Evolutionary conservation across 2,329 filamentous ascomycete genomes (phyloP), one percentile per base, ranked within the genome.

Genomic region (Colletotrichum orchidophilum): DNA sequence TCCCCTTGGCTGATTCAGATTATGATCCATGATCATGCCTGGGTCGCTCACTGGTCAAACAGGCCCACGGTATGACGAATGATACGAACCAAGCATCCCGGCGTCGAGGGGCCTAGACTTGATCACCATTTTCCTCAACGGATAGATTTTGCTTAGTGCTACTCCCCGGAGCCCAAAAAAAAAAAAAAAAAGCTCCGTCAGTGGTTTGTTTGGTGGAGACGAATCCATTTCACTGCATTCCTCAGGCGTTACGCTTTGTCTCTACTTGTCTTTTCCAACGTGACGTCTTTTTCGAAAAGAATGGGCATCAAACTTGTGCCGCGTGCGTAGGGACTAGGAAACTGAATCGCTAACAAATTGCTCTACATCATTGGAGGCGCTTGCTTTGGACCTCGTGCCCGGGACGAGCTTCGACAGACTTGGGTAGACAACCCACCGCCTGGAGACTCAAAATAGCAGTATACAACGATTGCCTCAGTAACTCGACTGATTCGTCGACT

Each of bases 181-280:
- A 61, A 33, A 66, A 24, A 50, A 58, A 24, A 46, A 70, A 61
- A 58, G 50, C 58, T 63, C 68, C 68, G 63, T 57, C 39, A 54
- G 64, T 27, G 58, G 64, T 53, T 71, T 71, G 59, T 69, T 71
- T 68, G 64, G 69, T 55, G 58, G 64, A 24, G 65, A 63, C 53
- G 58, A 69, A 53, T 49, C 64, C 64, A 49, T 63, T 27, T 59
- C 42, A 33, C 58, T 31, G 58, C 69, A 62, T 68, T 69, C 53
- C 69, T 69, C 64, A 54, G 59, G 69, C 69, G 69, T 68, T 71
- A 71, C 69, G 69, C 69, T 39, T 68, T 59, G 53, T 68, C 46
- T 62, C 63, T 42, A 55, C 33, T 39, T 33, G 21, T 33, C 24
- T 55, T 35, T 60, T 57, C 55, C 55, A 35, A 49, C 35, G 50